Conservation (phyloP, 495 filamentous ascomycete genomes). For the Collariella sp. region DNA sequence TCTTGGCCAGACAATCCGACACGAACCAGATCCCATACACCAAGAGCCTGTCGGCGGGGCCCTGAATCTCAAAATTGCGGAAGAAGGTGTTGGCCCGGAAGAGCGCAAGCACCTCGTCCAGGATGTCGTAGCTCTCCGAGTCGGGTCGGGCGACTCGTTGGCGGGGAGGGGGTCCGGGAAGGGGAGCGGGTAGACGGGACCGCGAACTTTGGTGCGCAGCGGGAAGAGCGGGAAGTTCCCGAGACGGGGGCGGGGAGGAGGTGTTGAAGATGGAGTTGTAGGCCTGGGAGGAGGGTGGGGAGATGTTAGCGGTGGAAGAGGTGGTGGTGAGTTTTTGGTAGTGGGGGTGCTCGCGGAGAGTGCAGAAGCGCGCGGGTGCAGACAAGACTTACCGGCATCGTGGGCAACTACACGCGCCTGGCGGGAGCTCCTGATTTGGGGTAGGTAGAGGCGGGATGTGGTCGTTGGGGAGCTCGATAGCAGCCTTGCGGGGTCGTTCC, state of each 20-base stretch:
- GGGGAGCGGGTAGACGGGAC: constrained; percentile 77
- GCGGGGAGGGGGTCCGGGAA: constrained; percentile 53
- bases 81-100: constrained; percentile 99
- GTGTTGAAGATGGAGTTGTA: constrained; percentile 91
- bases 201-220: constrained; percentile 84
- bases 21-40: constrained; percentile 96
- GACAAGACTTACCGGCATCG: constrained; percentile 20
- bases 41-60: constrained; percentile 84
- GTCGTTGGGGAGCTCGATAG: constrained; percentile 4
- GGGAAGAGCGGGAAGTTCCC: constrained; percentile 94
- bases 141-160: constrained; percentile 66
- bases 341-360: background rate
- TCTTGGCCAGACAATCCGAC: constrained; percentile 76
- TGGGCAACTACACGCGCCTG: constrained; percentile 9
- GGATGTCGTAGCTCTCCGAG: constrained; percentile 82
- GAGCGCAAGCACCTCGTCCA: constrained; percentile 85
- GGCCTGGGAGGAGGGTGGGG: constrained; percentile 45
- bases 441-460: constrained; percentile 4
- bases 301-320: background rate
- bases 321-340: background rate
- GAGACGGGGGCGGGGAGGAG: constrained; percentile 44
- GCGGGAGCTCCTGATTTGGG: constrained; percentile 3
- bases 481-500: constrained; percentile 29
- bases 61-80: constrained; percentile 98
- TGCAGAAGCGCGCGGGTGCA: background rate